Conservation (phyloP, 192 early-diverging fungal genomes). For the Backusella sp. region DNA sequence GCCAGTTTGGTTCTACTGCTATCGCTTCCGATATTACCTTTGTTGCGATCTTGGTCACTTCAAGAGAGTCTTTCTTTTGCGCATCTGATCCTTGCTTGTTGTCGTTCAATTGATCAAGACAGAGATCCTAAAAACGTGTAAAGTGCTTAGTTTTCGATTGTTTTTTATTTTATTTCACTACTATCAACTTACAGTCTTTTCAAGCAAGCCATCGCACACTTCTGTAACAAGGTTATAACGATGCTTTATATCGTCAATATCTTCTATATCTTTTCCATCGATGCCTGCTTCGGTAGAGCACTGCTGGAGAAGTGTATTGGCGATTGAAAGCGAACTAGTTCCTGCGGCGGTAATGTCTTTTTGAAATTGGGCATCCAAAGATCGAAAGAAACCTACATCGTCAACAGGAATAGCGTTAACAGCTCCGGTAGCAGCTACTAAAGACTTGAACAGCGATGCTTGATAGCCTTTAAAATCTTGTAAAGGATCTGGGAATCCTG, state of each 20-base stretch:
- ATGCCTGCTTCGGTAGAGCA: slow-evolving; percentile 37
- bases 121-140: slow-evolving; percentile 58
- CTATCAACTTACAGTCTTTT: slow-evolving; percentile 65
- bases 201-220: slow-evolving; percentile 76
- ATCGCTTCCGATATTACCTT: slow-evolving; percentile 15
- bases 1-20: not conserved
- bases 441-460: slow-evolving; percentile 41
- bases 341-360: slow-evolving; percentile 26
- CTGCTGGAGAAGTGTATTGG: slow-evolving; percentile 30
- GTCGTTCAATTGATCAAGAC: slow-evolving; percentile 62
- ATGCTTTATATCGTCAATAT: slow-evolving; percentile 67
- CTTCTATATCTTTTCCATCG: slow-evolving; percentile 35
- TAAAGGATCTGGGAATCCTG: slow-evolving; percentile 31
- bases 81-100: slow-evolving; percentile 35
- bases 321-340: slow-evolving; percentile 21
- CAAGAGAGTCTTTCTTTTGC: slow-evolving; percentile 44
- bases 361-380: slow-evolving; percentile 61
- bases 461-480: slow-evolving; percentile 47
- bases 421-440: slow-evolving; percentile 61
- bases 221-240: slow-evolving; percentile 67
- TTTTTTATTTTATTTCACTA: not conserved
- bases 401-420: slow-evolving; percentile 51
- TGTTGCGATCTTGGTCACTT: slow-evolving; percentile 42
- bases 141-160: not conserved
- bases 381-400: slow-evolving; percentile 63